These are phyloP conservation scores for Debaryomyces psychrophilus DNA, from an alignment of 1,139 yeast species.

Conservation along the genomic window DNA sequence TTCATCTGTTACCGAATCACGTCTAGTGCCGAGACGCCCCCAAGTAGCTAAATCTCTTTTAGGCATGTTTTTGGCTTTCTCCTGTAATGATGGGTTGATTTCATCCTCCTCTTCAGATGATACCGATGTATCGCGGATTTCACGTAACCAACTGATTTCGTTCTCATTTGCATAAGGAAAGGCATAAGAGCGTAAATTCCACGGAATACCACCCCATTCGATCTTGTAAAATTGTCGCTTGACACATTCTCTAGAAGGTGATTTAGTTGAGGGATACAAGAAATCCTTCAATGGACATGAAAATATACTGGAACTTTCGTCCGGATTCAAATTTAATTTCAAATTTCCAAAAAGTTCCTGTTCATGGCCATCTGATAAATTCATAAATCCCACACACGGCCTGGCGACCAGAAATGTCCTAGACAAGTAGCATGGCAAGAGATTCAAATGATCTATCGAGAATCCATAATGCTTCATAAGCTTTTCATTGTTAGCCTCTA, in stretches of 20 bases:
- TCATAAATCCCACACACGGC: conserved; percentile 76
- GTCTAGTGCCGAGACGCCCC: conserved; percentile 49
- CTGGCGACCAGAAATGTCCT: conserved; percentile 80
- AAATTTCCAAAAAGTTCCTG: conserved; percentile 32
- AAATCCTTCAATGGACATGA: conserved; percentile 70
- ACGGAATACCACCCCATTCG: conserved; percentile 72
- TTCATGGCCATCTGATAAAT: conserved; percentile 23
- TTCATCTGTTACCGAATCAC: conserved; percentile 41
- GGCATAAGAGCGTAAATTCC: conserved; percentile 63
- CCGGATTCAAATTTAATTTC: conserved; percentile 59
- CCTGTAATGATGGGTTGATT: conserved; percentile 20
- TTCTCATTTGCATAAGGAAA: conserved; percentile 58
- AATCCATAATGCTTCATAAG: conserved; percentile 53
- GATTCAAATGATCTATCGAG: conserved; percentile 56
- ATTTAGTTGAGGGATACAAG: conserved; percentile 42
- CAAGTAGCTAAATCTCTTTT: conserved; percentile 27
- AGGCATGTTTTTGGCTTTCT: conserved; percentile 25
- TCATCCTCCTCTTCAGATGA: conserved; percentile 51
- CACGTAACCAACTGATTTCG: conserved; percentile 67
- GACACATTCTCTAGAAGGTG: conserved; percentile 45
- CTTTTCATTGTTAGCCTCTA: conserved; percentile 52
- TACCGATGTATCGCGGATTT: conserved; percentile 57
- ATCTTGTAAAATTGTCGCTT: conserved; percentile 44
- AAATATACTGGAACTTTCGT: conserved; percentile 69
- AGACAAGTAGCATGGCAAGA: conserved; percentile 75